phyloP scores from a whole-genome alignment of 176 grass and related monocot species.

The Echinochloa phyllopogon region DNA sequence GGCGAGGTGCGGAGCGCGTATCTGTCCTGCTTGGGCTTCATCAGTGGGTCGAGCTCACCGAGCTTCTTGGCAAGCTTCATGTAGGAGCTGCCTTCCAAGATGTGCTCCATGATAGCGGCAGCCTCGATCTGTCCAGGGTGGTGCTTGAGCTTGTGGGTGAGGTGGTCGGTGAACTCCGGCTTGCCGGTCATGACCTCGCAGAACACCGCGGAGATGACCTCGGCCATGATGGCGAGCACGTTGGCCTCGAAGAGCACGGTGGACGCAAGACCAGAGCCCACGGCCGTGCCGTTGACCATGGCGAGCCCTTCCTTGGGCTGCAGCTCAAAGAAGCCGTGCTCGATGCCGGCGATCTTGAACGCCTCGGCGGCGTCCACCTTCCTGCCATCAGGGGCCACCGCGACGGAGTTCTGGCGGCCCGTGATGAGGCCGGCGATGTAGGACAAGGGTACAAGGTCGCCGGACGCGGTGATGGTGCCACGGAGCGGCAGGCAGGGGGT shows the following conservation, averaged over 20 bases:
- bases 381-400: conserved; percentile 63
- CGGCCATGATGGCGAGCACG: conserved; percentile 63
- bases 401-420: conserved; percentile 64
- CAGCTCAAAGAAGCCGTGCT: conserved; percentile 79
- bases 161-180: conserved; percentile 89
- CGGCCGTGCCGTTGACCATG: conserved; percentile 92
- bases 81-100: conserved; percentile 87
- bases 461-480: conserved; percentile 82
- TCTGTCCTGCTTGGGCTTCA: conserved; percentile 95
- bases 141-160: conserved; percentile 96
- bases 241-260: conserved; percentile 88
- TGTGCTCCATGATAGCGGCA: conserved; percentile 90
- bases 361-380: conserved; percentile 69
- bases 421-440: conserved; percentile 89
- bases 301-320: conserved; percentile 97
- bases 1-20: conserved; percentile 94
- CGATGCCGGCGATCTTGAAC: conserved; percentile 76
- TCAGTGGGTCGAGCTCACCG: conserved; percentile 79
- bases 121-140: conserved; percentile 96
- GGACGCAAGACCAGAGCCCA: conserved; percentile 79
- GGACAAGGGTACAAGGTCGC: conserved; percentile 78
- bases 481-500: conserved; percentile 79
- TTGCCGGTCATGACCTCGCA: conserved; percentile 95
- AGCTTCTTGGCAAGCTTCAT: conserved; percentile 85
- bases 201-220: conserved; percentile 84